phyloP scores from a whole-genome alignment of 768 basidiomycete genomes.

The Leccinum variicolor region DNA sequence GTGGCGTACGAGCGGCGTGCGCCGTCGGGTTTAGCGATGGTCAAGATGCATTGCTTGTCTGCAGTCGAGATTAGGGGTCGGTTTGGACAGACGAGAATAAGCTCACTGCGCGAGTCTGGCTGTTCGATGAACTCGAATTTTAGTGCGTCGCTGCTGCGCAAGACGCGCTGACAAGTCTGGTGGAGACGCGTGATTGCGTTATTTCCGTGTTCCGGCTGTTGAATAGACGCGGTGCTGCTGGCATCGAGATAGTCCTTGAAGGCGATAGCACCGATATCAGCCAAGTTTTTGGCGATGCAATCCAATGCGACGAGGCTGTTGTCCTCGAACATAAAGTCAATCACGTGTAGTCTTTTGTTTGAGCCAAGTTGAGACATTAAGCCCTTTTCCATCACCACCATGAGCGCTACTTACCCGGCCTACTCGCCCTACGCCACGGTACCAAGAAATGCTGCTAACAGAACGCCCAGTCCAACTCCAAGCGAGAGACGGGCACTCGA shows the following conservation, averaged over 20 bases:
- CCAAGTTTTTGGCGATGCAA: slow-evolving; percentile 27
- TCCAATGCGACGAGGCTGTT: too few relatives aligned
- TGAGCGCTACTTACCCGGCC: background rate
- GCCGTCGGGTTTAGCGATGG: slow-evolving; percentile 55
- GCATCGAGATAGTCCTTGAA: slow-evolving; percentile 26
- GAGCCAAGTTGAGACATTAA: too few relatives aligned
- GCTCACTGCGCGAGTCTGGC: slow-evolving; percentile 34
- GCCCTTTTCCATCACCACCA: background rate
- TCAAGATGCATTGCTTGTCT: slow-evolving; percentile 62
- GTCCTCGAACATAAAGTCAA: background rate
- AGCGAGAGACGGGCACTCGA: slow-evolving; percentile 50
- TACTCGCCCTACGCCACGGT: background rate
- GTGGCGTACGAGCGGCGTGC: slow-evolving; percentile 51
- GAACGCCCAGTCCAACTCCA: slow-evolving; percentile 65
- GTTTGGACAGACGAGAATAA: too few relatives aligned
- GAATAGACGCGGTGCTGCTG: background rate
- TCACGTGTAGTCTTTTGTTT: background rate
- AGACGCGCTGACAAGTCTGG: slow-evolving; percentile 39
- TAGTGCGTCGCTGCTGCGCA: slow-evolving; percentile 40
- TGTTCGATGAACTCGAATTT: slow-evolving; percentile 50
- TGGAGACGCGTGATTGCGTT: slow-evolving; percentile 37
- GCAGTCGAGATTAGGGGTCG: slow-evolving; percentile 4
- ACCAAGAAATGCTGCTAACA: slow-evolving; percentile 7
- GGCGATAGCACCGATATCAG: slow-evolving; percentile 25
- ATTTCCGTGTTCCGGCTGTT: background rate